A percentile compares a stretch with the other conserved stretches of the same genome.
phyloP scores from a whole-genome alignment of 768 basidiomycete genomes.

The Albatrellus ellisii region DNA sequence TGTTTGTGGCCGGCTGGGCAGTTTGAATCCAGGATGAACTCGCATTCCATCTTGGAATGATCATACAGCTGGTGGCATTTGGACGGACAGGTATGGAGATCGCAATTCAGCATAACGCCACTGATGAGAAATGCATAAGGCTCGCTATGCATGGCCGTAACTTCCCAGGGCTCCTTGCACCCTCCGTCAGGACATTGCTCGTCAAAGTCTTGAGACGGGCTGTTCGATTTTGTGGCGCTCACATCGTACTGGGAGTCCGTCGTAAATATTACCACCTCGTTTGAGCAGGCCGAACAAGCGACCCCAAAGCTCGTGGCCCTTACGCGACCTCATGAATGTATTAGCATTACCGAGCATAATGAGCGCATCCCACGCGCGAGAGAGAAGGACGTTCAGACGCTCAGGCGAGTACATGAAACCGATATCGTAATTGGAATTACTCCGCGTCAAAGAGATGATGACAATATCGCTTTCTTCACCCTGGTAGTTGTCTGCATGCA shows the following conservation, averaged over 20 bases:
- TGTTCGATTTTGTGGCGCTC: slow-evolving; percentile 35
- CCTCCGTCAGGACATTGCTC: slow-evolving; percentile 45
- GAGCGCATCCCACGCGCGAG: slow-evolving; percentile 50
- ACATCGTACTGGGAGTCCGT: slow-evolving; percentile 48
- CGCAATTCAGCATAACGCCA: slow-evolving; percentile 33
- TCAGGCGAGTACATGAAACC: slow-evolving; percentile 65
- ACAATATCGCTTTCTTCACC: slow-evolving; percentile 67
- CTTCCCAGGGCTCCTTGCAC: slow-evolving; percentile 46
- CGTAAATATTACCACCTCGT: slow-evolving; percentile 32
- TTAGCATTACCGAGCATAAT: slow-evolving; percentile 53
- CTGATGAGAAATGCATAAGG: slow-evolving; percentile 20
- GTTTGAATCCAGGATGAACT: slow-evolving; percentile 19
- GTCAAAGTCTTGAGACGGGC: slow-evolving; percentile 35
- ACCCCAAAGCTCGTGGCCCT: slow-evolving; percentile 39
- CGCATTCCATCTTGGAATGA: slow-evolving; percentile 42
- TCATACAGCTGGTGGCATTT: slow-evolving; percentile 47
- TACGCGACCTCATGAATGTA: slow-evolving; percentile 41
- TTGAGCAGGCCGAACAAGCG: slow-evolving; percentile 33
- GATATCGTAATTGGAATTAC: slow-evolving; percentile 41
- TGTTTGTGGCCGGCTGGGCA: slow-evolving; percentile 35
- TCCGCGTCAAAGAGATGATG: slow-evolving; percentile 45
- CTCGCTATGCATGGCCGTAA: neutral
- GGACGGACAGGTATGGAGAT: slow-evolving; percentile 38
- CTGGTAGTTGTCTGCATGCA: slow-evolving; percentile 55
- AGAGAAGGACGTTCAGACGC: slow-evolving; percentile 58